These are phyloP conservation scores for Mucor indicus DNA, from an alignment of 371 early-diverging fungal species.

Conservation along the genomic window DNA sequence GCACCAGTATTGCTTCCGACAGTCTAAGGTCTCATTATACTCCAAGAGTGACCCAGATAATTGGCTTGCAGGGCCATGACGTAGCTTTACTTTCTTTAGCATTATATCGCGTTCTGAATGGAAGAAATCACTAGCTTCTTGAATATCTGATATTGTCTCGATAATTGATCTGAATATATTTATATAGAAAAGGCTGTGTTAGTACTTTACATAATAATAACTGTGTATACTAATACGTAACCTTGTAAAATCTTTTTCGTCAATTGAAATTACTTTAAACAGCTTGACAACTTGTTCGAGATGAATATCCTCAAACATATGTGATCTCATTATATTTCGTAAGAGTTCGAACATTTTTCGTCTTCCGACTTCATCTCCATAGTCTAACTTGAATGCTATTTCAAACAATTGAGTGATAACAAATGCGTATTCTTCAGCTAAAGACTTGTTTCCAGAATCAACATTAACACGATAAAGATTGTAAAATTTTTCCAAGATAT, in stretches of 20 bases:
- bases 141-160: slow-evolving; percentile 67
- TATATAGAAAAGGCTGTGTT: no score
- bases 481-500: slow-evolving; percentile 65
- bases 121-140: no score
- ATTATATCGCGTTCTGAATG: no score
- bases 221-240: slow-evolving; percentile 11
- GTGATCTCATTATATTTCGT: slow-evolving; percentile 70
- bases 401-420: slow-evolving; percentile 75
- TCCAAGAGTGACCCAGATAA: no score
- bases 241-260: slow-evolving; percentile 86
- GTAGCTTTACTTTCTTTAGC: no score
- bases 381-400: slow-evolving; percentile 74
- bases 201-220: not conserved
- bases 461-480: slow-evolving; percentile 36
- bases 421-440: slow-evolving; percentile 57
- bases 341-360: slow-evolving; percentile 75
- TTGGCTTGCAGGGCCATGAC: no score
- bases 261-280: slow-evolving; percentile 69
- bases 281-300: slow-evolving; percentile 68
- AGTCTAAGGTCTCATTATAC: no score
- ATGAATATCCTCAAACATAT: slow-evolving; percentile 71
- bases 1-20: slow-evolving; percentile 46
- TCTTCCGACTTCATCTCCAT: slow-evolving; percentile 85
- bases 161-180: slow-evolving; percentile 64
- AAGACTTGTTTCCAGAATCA: not conserved